Conservation (phyloP, 1,284 basidiomycete genomes). For the Marasmius tenuissimus region DNA sequence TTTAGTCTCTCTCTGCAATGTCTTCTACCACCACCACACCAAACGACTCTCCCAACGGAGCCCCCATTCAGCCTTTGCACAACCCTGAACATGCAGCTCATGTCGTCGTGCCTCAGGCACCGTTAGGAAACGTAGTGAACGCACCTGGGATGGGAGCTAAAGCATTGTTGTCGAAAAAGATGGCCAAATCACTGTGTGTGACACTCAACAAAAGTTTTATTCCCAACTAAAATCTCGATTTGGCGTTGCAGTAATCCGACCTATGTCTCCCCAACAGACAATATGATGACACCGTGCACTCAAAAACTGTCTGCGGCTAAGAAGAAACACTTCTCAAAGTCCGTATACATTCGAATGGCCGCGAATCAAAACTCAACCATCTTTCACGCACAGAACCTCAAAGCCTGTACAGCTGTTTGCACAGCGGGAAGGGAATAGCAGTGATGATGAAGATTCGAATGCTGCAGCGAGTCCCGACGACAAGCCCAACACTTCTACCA, state of each 20-base stretch:
- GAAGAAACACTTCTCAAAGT: slow-evolving; percentile 93
- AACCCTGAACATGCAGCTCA: slow-evolving; percentile 80
- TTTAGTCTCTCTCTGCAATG: neutral
- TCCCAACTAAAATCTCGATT: neutral
- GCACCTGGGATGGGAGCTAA: slow-evolving; percentile 82
- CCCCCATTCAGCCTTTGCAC: slow-evolving; percentile 78
- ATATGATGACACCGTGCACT: slow-evolving; percentile 87
- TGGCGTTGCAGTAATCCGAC: slow-evolving; percentile 64
- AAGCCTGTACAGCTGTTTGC: slow-evolving; percentile 65
- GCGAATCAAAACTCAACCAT: slow-evolving; percentile 3
- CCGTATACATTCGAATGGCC: slow-evolving; percentile 27
- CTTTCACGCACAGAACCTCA: slow-evolving; percentile 40
- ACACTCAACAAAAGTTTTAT: neutral
- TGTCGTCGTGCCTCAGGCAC: slow-evolving; percentile 76
- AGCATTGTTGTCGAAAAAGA: slow-evolving; percentile 84
- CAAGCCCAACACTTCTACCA: slow-evolving; percentile 30
- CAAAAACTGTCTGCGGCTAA: slow-evolving; percentile 86
- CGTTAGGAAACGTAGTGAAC: slow-evolving; percentile 65
- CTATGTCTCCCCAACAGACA: slow-evolving; percentile 89
- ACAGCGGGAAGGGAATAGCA: slow-evolving; percentile 40
- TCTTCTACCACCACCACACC: slow-evolving; percentile 39
- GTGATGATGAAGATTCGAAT: slow-evolving; percentile 36
- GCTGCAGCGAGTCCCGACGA: slow-evolving; percentile 13
- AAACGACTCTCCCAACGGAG: slow-evolving; percentile 59
- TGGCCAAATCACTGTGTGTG: slow-evolving; percentile 80